Evolutionary conservation across 176 grass and related monocot genomes (phyloP).

Genomic region (Elaeis guineensis): DNA sequence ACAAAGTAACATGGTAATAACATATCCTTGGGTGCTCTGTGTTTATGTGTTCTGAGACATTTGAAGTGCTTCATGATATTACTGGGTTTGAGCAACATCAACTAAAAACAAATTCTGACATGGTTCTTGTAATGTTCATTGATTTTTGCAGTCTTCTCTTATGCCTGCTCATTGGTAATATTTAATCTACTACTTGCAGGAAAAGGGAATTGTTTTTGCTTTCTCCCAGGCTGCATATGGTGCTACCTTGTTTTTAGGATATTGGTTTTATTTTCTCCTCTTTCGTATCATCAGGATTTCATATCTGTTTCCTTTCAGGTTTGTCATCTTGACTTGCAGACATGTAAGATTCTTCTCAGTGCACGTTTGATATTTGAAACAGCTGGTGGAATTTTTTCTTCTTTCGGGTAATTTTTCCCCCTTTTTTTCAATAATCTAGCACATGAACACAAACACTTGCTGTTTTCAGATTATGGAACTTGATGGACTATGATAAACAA

Average conservation of each 20-base stretch:
- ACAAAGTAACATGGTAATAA: conserved; percentile 55
- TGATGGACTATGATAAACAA: conserved; percentile 73
- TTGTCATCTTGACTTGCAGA: conserved; percentile 17
- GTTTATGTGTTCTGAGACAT: no score
- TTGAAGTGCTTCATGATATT: no score
- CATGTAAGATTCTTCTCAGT: conserved; percentile 2
- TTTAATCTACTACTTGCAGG: conserved; percentile 42
- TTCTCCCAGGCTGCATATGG: conserved; percentile 73
- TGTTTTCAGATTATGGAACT: conserved; percentile 52
- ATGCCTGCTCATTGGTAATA: conserved; percentile 11
- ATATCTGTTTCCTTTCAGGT: conserved; percentile 74
- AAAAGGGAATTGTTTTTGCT: conserved; percentile 79
- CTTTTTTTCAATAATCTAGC: no score
- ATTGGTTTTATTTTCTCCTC: conserved; percentile 80
- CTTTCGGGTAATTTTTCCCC: no score
- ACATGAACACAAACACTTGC: no score
- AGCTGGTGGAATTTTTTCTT: no score
- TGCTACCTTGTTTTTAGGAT: conserved; percentile 65
- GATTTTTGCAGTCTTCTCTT: not conserved
- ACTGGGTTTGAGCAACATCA: no score
- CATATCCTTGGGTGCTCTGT: not conserved
- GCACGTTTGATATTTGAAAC: no score
- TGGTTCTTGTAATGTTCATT: no score
- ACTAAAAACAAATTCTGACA: no score
- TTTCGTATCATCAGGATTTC: conserved; percentile 29